Evolutionary conservation across 352 stramenopile genomes (phyloP), one percentile per base, ranked within the genome.

Genomic region (Phytophthora nicotianae): DNA sequence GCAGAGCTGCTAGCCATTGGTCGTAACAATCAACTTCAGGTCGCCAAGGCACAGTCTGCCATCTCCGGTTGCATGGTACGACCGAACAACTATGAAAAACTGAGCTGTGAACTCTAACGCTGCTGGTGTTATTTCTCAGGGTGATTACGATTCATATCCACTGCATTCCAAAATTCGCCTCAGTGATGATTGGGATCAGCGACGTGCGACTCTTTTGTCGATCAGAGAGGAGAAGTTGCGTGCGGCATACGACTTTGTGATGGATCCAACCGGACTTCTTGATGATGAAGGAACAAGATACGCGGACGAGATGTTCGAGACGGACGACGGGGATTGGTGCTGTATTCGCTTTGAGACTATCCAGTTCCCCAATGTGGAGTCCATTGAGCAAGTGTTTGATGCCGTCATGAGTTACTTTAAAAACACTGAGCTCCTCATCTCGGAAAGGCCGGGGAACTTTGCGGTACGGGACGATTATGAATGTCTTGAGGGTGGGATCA

Each of bases 371-470:
- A 67, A 67, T 1, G 54, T 68, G 5, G 26, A 58, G 20, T 77
- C 59, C 32, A 35, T 70, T 13, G 21, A 68, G 41, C 38, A 68
- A 51, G 72, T 76, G 35, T 77, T 62, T 21, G 68, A 77, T 45
- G 72, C 64, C 29, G 41, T 75, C n/a, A 60, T 69, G 27, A 70
- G 69, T 41, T 62, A 58, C 26, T 57, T 74, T 21, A 54, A 55
- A 38, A 76, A 80, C 42, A 51, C 74, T 21, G 68, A 80, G 56
- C 74, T 77, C 38, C 59, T 43, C 42, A 60, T 80, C 21, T 68
- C 72, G 5, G 68, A 80, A 49, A 57, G 55, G n/a, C 60, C 63
- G 8, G 72, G 72, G 27, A 43, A 59, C 37, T 57, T 70, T 23
- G 62, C 60, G 2, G 50, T 73, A 32, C 54, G 64, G 10, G 63